Evolutionary conservation across 441 rosid species (phyloP), one percentile per base, ranked within the genome.

Genomic region (Codiaeum variegatum): DNA sequence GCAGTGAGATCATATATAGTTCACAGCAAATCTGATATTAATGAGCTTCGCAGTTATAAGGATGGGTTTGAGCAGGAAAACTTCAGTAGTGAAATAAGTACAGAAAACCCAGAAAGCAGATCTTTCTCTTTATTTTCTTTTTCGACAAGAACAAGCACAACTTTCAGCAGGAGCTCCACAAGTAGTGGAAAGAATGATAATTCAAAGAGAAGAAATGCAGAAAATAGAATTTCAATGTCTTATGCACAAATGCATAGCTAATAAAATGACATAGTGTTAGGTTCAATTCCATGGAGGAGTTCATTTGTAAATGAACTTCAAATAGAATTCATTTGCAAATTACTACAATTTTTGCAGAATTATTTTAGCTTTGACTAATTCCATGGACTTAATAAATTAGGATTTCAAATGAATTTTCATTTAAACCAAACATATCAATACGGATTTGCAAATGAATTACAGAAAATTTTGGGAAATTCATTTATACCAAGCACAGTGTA

Each of bases 171-270:
- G 52, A 71, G 69, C 68, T 71, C 79, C 23, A 46, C 58, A 5
- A 66, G 71, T 66, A 75, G 65, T 56, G 42, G 46, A 21, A 73
- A 49, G 66, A 64, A 76, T 69, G 71, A 31, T 29, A 71, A 36
- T 46, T n/a, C 36, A 55, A 32, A 68, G 23, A 54, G 55, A 47
- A 55, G 60, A 19, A 71, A 46, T 58, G 46, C 71, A n/a, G 42
- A 52, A 66, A 61, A 34, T 10, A 40, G 9, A 62, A 47, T 32
- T 46, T 49, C 40, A 71, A 10, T 76, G 65, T 62, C 26, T 46
- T 76, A 75, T 0, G 64, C 72, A 51, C 77, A 84, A 77, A 84
- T 81, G 83, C 75, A 74, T 26, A 67, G 60, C 63, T 77, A 71
- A 82, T 32, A 6, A 61, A 56, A 38, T 40, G n/a, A n/a, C n/a